Base-by-base conservation (phyloP, 129 eudicot species). In the Pittosporum tobira region DNA sequence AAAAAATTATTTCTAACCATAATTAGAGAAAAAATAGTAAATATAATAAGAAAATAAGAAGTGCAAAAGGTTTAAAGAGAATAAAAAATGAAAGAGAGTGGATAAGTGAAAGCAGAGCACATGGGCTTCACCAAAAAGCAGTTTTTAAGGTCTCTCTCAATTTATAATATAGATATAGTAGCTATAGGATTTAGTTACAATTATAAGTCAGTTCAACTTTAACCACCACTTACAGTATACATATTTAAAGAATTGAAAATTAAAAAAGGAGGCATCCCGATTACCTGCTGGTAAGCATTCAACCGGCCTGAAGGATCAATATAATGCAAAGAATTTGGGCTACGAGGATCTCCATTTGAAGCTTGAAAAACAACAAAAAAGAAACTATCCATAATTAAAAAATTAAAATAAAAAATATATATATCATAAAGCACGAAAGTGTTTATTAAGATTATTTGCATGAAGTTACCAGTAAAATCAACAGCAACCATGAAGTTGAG, bases 401-500 rank as follows among this genome's bases (percentile, higher is more conserved):
- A 31, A 57, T 61, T 40, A 53, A 42, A 24, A 23, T 24, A 62
- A 58, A 29, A 25, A 59, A 53, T 30, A 23, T 48, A 29, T 21
- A 45, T 6, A 68, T 42, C 22, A 48, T 14, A 38, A 52, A 60
- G 18, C 22, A 70, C 36, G 3, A 18, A 37, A 5, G 23, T 14
- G 19, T 57, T 51, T 54, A 55, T 67, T 37, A 14, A 22, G 7
- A 26, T 29, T 14, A 5, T 27, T 21, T 19, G 23, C 34, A 44
- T 47, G 47, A 11, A 23, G 51, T 23, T 63, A 81, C 99, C 96
- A 14, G 99, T 93, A 70, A 87, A 93, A 76, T 93, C 99, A 74
- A 93, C 82, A 55, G 96, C 99, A 66, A 93, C 99, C 99, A 93
- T 83, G 65, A 87, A 93, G 78, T 81, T 93, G 28, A 93, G 94